These are phyloP conservation scores for Paramecium sonneborni DNA, from an alignment of 73 alveolate species.

Conservation along the genomic window DNA sequence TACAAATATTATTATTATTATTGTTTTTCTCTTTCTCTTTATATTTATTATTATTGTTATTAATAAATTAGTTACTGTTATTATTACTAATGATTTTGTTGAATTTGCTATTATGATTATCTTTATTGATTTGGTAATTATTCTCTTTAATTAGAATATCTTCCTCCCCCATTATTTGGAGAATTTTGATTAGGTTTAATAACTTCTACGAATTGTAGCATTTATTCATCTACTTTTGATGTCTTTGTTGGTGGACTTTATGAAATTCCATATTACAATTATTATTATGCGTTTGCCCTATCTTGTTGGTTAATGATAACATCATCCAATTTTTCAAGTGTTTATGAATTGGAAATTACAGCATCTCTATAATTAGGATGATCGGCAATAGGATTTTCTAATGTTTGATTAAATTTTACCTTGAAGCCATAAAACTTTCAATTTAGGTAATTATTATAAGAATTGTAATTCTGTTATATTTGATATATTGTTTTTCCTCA, in stretches of 20 bases:
- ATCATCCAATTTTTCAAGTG: slow-evolving; percentile 85
- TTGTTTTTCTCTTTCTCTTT: not conserved
- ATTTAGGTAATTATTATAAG: slow-evolving; percentile 71
- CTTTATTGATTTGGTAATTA: not conserved
- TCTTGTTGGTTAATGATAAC: slow-evolving; percentile 78
- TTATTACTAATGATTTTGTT: not conserved
- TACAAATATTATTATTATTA: not conserved
- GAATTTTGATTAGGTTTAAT: not conserved
- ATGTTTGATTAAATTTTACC: not conserved
- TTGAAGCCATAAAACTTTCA: slow-evolving; percentile 93
- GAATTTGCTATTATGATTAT: not conserved
- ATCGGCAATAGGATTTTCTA: slow-evolving; percentile 90
- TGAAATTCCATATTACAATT: not conserved
- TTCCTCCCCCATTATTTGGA: not conserved
- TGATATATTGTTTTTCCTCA: slow-evolving; percentile 87
- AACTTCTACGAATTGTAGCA: not conserved
- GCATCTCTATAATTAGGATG: slow-evolving; percentile 81
- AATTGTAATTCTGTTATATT: slow-evolving; percentile 83
- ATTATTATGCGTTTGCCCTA: slow-evolving; percentile 57
- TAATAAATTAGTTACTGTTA: not conserved
- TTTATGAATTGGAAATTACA: slow-evolving; percentile 82
- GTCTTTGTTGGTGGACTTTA: not conserved
- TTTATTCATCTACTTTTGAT: not conserved
- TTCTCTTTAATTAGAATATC: not conserved
- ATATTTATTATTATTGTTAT: not conserved